phyloP scores from a whole-genome alignment of 1,139 yeast genomes.

The Diutina pseudorugosa region DNA sequence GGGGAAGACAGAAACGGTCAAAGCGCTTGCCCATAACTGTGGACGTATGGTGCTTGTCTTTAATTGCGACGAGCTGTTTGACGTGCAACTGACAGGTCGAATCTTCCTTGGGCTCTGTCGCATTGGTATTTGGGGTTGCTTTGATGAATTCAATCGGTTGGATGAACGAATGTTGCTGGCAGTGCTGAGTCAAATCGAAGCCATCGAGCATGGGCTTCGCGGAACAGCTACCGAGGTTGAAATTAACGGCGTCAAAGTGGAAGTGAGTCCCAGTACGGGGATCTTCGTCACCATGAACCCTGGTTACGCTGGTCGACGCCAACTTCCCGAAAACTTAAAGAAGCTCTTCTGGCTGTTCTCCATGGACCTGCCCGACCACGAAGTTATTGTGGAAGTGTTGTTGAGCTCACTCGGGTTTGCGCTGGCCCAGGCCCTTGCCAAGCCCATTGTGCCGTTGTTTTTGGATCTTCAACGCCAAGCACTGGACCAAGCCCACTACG shows the following conservation, averaged over 20 bases:
- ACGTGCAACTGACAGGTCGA: conserved; percentile 69
- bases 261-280: conserved; percentile 46
- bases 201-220: conserved; percentile 45
- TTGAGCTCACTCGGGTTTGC: conserved; percentile 63
- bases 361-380: conserved; percentile 63
- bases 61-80: conserved; percentile 86
- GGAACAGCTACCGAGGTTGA: conserved; percentile 18
- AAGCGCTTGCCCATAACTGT: conserved; percentile 68
- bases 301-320: conserved; percentile 71
- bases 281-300: conserved; percentile 91
- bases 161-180: conserved; percentile 68
- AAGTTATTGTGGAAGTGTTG: conserved; percentile 58
- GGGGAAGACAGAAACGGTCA: conserved; percentile 88
- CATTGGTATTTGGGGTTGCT: conserved; percentile 92
- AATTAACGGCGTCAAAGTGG: conserved; percentile 33
- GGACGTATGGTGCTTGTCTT: conserved; percentile 81
- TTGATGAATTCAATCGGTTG: conserved; percentile 87
- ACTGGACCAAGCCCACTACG: conserved; percentile 64
- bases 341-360: conserved; percentile 67
- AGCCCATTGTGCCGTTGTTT: conserved; percentile 46
- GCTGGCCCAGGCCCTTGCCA: conserved; percentile 35
- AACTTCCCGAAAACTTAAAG: conserved; percentile 77
- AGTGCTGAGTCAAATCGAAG: conserved; percentile 71
- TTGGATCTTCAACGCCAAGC: conserved; percentile 21
- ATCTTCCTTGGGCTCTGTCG: conserved; percentile 73